Evolutionary conservation across 768 basidiomycete species (phyloP).

Genomic region (Trichaptum fuscoviolaceum): DNA sequence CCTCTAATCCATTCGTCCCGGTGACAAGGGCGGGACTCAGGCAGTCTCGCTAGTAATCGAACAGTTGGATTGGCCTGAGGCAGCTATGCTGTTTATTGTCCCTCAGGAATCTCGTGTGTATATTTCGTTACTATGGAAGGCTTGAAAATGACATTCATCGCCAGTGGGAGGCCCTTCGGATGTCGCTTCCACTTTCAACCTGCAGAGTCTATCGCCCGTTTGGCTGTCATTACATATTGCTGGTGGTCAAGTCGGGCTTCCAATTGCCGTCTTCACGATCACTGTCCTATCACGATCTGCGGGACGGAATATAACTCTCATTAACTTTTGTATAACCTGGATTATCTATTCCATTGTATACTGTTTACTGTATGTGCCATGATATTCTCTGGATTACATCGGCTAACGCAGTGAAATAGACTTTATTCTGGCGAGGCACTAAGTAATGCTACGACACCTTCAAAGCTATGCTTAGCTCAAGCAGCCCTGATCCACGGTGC

Average conservation of each 20-base stretch:
- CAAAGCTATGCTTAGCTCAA: conserved; percentile 40
- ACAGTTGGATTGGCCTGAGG: neutral
- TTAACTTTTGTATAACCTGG: conserved; percentile 55
- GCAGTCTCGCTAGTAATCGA: neutral
- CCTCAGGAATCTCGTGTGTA: neutral
- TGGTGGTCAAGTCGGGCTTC: conserved; percentile 50
- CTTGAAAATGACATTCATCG: neutral
- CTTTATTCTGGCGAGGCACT: conserved; percentile 17
- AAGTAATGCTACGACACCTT: conserved; percentile 18
- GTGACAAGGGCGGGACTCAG: neutral
- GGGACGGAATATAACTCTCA: conserved; percentile 43
- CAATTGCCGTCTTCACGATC: conserved; percentile 41
- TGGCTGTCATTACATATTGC: conserved; percentile 44
- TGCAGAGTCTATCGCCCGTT: conserved; percentile 26
- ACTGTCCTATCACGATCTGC: conserved; percentile 33
- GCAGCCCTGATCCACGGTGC: conserved; percentile 50
- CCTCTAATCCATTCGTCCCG: neutral
- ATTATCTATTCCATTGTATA: conserved; percentile 48
- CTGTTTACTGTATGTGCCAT: conserved; percentile 42
- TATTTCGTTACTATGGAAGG: neutral
- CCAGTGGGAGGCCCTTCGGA: neutral
- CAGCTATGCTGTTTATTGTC: neutral
- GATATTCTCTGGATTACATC: neutral
- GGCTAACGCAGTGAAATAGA: conserved; percentile 4
- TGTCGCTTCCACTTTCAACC: neutral